Percentiles rank a stretch among this genome's conserved stretches.
Conservation (phyloP, 768 basidiomycete genomes). For the Macrolepiota albuminosa region DNA sequence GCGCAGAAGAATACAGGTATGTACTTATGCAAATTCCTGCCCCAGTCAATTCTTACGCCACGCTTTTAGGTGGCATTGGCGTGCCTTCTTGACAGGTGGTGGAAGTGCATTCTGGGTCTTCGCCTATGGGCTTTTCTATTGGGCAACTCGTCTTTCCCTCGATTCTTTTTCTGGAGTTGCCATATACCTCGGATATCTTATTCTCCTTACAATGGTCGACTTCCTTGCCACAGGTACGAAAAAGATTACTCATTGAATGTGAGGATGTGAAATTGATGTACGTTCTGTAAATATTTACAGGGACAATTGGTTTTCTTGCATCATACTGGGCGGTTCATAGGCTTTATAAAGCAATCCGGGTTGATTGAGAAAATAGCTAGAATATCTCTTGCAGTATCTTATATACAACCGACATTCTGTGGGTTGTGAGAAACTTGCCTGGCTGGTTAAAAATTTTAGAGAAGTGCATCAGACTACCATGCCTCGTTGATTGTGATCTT, state of each 20-base stretch:
- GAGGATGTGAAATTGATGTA: slow-evolving; percentile 1
- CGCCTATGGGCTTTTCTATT: slow-evolving; percentile 85
- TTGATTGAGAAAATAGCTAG: slow-evolving; percentile 42
- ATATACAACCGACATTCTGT: neutral
- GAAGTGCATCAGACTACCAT: neutral
- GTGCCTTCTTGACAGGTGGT: slow-evolving; percentile 87
- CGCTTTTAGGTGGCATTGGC: slow-evolving; percentile 85
- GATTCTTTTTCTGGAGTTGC: slow-evolving; percentile 76
- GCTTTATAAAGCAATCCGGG: slow-evolving; percentile 78
- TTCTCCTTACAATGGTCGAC: slow-evolving; percentile 75
- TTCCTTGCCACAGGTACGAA: slow-evolving; percentile 81
- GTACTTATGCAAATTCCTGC: slow-evolving; percentile 12
- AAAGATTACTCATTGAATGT: neutral
- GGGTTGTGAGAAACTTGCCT: neutral
- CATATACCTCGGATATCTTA: slow-evolving; percentile 88
- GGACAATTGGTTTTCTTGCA: slow-evolving; percentile 88
- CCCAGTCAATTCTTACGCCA: neutral
- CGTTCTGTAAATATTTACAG: slow-evolving; percentile 27
- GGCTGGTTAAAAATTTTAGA: neutral
- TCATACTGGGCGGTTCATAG: slow-evolving; percentile 87
- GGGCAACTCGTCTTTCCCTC: slow-evolving; percentile 81
- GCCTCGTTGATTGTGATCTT: neutral
- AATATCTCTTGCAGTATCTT: neutral
- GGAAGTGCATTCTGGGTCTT: slow-evolving; percentile 91
- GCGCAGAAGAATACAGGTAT: slow-evolving; percentile 91